Evolutionary conservation across 2,329 filamentous ascomycete genomes (phyloP).

Genomic region (Fusarium siculi): DNA sequence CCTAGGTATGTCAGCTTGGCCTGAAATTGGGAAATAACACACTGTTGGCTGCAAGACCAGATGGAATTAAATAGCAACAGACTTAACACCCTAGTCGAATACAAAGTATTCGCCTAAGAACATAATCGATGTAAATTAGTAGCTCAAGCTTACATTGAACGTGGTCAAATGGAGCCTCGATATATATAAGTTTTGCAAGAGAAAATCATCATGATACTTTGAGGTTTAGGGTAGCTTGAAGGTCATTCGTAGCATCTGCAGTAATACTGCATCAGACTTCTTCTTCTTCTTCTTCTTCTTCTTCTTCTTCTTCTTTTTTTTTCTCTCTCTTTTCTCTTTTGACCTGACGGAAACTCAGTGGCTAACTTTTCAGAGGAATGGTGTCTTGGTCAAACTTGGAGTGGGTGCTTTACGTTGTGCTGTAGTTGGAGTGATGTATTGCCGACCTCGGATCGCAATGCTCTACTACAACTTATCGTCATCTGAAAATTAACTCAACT

Average conservation of each 20-base stretch:
- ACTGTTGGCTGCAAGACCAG: background rate
- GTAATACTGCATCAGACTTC: background rate
- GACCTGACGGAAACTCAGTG: background rate
- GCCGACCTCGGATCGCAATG: slow-evolving; percentile 18
- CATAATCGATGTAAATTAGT: background rate
- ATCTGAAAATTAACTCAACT: slow-evolving; percentile 4
- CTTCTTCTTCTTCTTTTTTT: too few relatives aligned
- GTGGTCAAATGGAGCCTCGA: background rate
- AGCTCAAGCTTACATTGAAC: background rate
- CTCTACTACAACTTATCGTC: background rate
- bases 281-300: too few relatives aligned
- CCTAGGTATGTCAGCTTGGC: background rate
- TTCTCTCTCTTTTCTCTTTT: background rate
- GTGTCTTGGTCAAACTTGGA: background rate
- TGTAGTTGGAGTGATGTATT: background rate
- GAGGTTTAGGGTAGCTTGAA: background rate
- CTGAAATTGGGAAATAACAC: background rate
- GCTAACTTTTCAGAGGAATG: background rate
- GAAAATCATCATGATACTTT: background rate
- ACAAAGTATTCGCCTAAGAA: background rate
- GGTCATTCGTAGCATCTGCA: background rate
- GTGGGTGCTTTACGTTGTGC: slow-evolving; percentile 55
- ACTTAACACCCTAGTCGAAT: background rate
- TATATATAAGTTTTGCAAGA: background rate
- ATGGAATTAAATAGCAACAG: background rate